phyloP scores from a whole-genome alignment of 2,329 filamentous ascomycete genomes.

The Penicillium vulpinum region DNA sequence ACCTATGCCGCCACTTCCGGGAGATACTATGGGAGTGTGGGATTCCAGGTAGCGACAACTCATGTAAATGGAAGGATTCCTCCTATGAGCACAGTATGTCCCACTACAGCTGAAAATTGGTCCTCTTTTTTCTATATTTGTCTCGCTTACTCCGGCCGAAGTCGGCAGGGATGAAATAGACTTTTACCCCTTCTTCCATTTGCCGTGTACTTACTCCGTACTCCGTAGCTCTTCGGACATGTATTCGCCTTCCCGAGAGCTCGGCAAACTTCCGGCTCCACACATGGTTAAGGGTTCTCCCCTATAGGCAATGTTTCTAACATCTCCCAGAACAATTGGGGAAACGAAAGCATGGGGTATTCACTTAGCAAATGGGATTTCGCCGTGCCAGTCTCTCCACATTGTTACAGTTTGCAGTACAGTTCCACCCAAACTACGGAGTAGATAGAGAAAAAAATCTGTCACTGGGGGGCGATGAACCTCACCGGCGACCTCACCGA shows the following conservation, averaged over 20 bases:
- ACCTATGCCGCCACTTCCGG: not conserved
- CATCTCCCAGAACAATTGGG: not conserved
- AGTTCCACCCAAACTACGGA: slow-evolving; percentile 12
- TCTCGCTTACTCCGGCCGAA: not conserved
- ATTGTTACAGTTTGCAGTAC: not conserved
- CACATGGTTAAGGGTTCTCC: slow-evolving; percentile 23
- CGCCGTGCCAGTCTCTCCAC: slow-evolving; percentile 13
- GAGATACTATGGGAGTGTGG: not conserved
- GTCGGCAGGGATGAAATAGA: not conserved
- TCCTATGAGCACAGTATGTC: not conserved
- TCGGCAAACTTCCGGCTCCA: slow-evolving; percentile 6
- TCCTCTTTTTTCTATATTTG: not conserved
- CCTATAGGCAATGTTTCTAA: slow-evolving; percentile 5
- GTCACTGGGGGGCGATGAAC: slow-evolving; percentile 7
- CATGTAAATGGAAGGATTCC: not conserved
- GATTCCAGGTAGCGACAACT: not conserved
- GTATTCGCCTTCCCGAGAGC: not conserved
- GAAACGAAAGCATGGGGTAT: slow-evolving; percentile 6
- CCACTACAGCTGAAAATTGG: not conserved
- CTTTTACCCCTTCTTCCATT: slow-evolving; percentile 5
- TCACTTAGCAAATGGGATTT: slow-evolving; percentile 9
- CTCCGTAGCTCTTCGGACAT: not conserved
- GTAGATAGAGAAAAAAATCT: slow-evolving; percentile 12
- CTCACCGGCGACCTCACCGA: slow-evolving; percentile 12
- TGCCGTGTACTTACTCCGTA: not conserved